Evolutionary conservation across 2,329 filamentous ascomycete genomes (phyloP).

Genomic region (Colletotrichum euphorbiae): DNA sequence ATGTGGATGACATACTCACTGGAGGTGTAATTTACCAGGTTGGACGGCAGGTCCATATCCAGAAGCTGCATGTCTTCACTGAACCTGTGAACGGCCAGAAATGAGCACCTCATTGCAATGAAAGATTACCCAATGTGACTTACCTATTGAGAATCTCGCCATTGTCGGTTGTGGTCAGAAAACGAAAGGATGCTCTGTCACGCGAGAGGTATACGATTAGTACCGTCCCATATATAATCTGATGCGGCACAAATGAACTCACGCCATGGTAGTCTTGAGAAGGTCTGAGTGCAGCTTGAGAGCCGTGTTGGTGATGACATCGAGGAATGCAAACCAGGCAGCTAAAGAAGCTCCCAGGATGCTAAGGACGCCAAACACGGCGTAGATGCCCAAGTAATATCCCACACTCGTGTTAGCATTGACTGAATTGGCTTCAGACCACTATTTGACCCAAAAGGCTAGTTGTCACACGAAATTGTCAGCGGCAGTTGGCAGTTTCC

Average conservation of each 20-base stretch:
- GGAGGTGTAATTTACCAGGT: conserved; percentile 29
- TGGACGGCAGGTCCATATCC: conserved; percentile 28
- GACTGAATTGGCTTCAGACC: conserved; percentile 19
- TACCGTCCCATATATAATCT: no score
- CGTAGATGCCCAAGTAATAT: conserved; percentile 29
- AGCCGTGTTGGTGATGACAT: conserved; percentile 29
- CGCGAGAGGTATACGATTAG: no score
- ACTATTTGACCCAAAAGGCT: conserved; percentile 38
- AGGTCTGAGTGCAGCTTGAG: conserved; percentile 28
- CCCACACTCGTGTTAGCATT: not conserved
- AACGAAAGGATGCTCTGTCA: conserved; percentile 4
- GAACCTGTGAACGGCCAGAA: not conserved
- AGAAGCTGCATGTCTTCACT: conserved; percentile 35
- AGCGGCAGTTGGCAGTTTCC: no score
- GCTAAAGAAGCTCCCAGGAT: conserved; percentile 1
- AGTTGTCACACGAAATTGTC: not conserved
- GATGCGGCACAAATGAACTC: no score
- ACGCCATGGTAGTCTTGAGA: no score
- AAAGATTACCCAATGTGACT: no score
- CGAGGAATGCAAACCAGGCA: conserved; percentile 30
- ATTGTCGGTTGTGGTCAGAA: conserved; percentile 16
- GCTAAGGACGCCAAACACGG: conserved; percentile 11
- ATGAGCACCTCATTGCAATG: no score
- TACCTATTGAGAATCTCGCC: conserved; percentile 25
- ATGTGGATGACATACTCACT: no score